A percentile compares a stretch with the other conserved stretches of the same genome.
phyloP scores from a whole-genome alignment of 345 rosid genomes.

The Stellera chamaejasme region DNA sequence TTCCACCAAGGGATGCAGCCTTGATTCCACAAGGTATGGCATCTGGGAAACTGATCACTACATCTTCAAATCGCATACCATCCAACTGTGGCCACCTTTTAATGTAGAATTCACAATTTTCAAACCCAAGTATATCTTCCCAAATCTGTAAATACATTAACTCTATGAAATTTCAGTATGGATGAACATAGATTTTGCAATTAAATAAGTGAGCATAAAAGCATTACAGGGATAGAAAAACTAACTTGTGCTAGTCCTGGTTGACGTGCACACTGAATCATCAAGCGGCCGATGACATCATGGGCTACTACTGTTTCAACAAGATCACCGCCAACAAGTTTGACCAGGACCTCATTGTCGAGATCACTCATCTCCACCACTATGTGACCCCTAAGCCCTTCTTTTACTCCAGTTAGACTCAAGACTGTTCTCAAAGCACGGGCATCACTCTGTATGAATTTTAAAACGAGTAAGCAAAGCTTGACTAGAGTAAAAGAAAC shows the following conservation, averaged over 20 bases:
- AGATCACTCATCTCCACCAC: slow-evolving; percentile 74
- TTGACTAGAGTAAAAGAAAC: slow-evolving; percentile 8
- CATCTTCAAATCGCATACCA: slow-evolving; percentile 64
- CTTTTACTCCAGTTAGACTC: slow-evolving; percentile 70
- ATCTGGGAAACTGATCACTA: slow-evolving; percentile 65
- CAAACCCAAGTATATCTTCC: slow-evolving; percentile 77
- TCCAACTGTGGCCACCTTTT: slow-evolving; percentile 62
- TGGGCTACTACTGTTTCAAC: slow-evolving; percentile 75
- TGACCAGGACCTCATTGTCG: slow-evolving; percentile 69
- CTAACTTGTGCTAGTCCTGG: slow-evolving; percentile 75
- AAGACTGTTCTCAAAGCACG: slow-evolving; percentile 72
- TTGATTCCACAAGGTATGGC: slow-evolving; percentile 76
- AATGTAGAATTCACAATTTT: slow-evolving; percentile 72
- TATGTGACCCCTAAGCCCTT: slow-evolving; percentile 66
- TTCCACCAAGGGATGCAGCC: slow-evolving; percentile 61
- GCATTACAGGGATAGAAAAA: slow-evolving; percentile 7
- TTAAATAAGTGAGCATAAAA: no score
- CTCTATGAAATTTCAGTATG: no score
- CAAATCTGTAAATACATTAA: slow-evolving; percentile 33
- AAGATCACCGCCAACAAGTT: slow-evolving; percentile 75
- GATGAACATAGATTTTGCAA: no score
- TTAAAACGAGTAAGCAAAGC: slow-evolving; percentile 14
- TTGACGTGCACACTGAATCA: slow-evolving; percentile 82
- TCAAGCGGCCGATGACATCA: slow-evolving; percentile 75
- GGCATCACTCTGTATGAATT: slow-evolving; percentile 56